Evolutionary conservation across 2,329 filamentous ascomycete genomes (phyloP).

Genomic region (Grosmannia huntii): DNA sequence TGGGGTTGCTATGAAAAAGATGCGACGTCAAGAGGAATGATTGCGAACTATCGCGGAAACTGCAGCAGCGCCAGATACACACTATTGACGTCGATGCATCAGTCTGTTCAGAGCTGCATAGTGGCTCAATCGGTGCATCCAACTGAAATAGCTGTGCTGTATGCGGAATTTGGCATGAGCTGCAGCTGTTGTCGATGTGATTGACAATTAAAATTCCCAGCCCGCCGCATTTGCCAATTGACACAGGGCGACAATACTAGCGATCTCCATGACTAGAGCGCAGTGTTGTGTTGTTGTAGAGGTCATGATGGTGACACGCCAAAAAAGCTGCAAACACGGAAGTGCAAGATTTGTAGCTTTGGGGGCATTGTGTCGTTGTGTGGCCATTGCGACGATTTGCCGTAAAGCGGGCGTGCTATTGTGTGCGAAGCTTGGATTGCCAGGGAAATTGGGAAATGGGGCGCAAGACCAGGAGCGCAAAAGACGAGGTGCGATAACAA

Average conservation of each 20-base stretch:
- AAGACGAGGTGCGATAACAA: neutral
- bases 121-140: too few species aligned
- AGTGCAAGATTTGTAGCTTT: neutral
- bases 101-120: too few species aligned
- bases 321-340: neutral
- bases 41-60: too few species aligned
- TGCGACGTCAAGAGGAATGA: too few species aligned
- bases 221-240: too few species aligned
- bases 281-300: neutral
- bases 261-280: neutral
- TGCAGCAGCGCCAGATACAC: too few species aligned
- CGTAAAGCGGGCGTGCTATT: conserved; percentile 6
- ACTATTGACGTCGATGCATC: too few species aligned
- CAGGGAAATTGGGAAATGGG: neutral
- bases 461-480: neutral
- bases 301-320: conserved; percentile 1
- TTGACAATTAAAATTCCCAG: too few species aligned
- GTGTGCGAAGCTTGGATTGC: conserved; percentile 2
- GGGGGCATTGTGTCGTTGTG: conserved; percentile 1
- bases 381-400: neutral
- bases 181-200: too few species aligned
- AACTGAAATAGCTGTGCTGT: too few species aligned
- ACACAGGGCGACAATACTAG: too few species aligned
- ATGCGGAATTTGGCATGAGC: too few species aligned
- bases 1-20: neutral